Evolutionary conservation across 2,329 filamentous ascomycete genomes (phyloP).

Genomic region (Diaporthe amygdali): DNA sequence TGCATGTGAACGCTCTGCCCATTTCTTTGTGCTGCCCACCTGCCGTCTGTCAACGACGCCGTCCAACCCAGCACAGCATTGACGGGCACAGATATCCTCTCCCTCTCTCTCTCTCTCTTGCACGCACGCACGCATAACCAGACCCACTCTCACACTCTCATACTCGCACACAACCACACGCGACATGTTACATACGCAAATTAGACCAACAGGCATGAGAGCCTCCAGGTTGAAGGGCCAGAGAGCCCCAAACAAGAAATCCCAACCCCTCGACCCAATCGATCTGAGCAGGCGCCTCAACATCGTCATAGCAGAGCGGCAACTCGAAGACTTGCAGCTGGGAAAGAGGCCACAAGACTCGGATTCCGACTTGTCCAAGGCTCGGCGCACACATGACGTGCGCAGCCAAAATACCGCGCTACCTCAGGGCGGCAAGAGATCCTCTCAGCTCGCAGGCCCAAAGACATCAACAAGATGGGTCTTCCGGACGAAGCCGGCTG

Average conservation of each 20-base stretch:
- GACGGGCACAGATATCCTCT: neutral
- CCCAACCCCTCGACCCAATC: neutral
- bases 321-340: neutral
- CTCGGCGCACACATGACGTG: neutral
- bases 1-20: constrained; percentile 1
- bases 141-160: neutral
- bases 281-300: constrained; percentile 14
- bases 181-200: neutral
- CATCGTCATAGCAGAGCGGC: constrained; percentile 3
- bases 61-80: neutral
- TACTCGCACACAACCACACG: neutral
- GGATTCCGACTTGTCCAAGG: neutral
- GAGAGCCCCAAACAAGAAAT: neutral
- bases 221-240: neutral
- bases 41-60: neutral
- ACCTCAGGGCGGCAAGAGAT: neutral
- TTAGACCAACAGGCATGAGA: neutral
- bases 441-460: neutral
- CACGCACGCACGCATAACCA: neutral
- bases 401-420: neutral
- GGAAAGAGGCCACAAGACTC: neutral
- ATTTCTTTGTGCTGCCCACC: constrained; percentile 1
- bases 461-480: neutral
- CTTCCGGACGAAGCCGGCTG: neutral
- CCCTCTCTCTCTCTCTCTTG: too few species aligned